Conservation (phyloP, 164 flowering plant genomes). For the Stephania yunnanensis region DNA sequence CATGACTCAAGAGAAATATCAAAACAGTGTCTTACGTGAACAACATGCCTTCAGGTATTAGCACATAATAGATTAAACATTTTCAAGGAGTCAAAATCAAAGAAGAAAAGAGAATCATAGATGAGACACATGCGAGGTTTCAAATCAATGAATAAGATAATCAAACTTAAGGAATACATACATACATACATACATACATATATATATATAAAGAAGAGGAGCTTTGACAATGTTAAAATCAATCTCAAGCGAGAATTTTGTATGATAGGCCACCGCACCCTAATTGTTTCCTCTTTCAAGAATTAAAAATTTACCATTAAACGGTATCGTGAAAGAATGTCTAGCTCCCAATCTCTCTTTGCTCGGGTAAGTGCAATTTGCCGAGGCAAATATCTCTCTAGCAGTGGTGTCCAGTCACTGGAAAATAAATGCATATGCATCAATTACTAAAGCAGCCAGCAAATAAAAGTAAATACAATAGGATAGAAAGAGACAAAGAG, state of each 20-base stretch:
- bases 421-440: conserved; percentile 9
- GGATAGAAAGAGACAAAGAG: neutral
- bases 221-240: neutral
- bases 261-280: neutral
- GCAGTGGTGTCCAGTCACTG: conserved; percentile 94
- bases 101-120: neutral
- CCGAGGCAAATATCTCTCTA: conserved; percentile 88
- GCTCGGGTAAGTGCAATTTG: conserved; percentile 93
- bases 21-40: neutral
- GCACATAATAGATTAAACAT: neutral
- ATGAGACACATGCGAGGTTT: neutral
- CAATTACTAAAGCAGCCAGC: neutral
- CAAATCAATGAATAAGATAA: neutral
- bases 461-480: conserved; percentile 1
- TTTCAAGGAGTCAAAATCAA: neutral
- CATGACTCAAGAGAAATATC: neutral
- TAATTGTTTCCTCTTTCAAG: neutral
- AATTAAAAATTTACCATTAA: conserved; percentile 47
- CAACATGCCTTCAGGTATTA: neutral
- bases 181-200: neutral
- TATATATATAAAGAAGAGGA: neutral
- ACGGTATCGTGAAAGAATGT: conserved; percentile 78
- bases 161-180: too few species aligned
- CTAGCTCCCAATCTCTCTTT: conserved; percentile 92
- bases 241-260: neutral